These are phyloP conservation scores for Leucocoprinus leucothites DNA, from an alignment of 768 basidiomycete genomes.

Conservation along the genomic window DNA sequence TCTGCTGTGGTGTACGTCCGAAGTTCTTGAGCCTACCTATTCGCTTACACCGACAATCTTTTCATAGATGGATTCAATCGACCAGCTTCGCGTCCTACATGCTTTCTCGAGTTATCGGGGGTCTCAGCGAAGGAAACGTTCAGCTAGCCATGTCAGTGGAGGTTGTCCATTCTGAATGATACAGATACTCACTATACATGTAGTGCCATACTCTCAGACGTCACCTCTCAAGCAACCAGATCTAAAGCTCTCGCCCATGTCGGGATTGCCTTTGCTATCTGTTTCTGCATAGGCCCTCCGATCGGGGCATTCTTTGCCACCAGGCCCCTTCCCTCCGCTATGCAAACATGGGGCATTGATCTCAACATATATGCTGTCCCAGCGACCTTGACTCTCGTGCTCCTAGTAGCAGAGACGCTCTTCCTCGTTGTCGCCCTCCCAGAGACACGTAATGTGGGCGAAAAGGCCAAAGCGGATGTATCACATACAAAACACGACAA, in stretches of 20 bases:
- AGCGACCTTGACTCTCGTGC: conserved; percentile 76
- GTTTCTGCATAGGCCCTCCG: conserved; percentile 90
- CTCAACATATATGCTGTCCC: conserved; percentile 91
- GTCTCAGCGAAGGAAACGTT: conserved; percentile 95
- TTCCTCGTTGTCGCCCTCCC: conserved; percentile 78
- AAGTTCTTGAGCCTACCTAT: too few relatives aligned
- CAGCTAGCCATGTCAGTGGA: conserved; percentile 87
- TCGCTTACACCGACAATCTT: neutral
- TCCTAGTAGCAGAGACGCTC: conserved; percentile 75
- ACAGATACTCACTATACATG: neutral
- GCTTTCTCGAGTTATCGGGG: conserved; percentile 88
- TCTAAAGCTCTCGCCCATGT: conserved; percentile 87
- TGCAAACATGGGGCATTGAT: conserved; percentile 53
- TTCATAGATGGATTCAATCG: conserved; percentile 78
- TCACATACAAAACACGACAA: conserved; percentile 15
- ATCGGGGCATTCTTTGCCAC: conserved; percentile 96
- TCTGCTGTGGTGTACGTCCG: conserved; percentile 79
- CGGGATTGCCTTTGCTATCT: conserved; percentile 94
- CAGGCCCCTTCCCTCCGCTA: conserved; percentile 63
- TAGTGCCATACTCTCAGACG: conserved; percentile 92
- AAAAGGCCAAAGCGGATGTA: conserved; percentile 14
- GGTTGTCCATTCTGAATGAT: neutral
- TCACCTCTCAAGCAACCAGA: conserved; percentile 76
- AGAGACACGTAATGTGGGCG: conserved; percentile 69
- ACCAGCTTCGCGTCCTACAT: conserved; percentile 89